Base-by-base conservation (phyloP, 306 rosid species). In the Mimosa pudica region DNA sequence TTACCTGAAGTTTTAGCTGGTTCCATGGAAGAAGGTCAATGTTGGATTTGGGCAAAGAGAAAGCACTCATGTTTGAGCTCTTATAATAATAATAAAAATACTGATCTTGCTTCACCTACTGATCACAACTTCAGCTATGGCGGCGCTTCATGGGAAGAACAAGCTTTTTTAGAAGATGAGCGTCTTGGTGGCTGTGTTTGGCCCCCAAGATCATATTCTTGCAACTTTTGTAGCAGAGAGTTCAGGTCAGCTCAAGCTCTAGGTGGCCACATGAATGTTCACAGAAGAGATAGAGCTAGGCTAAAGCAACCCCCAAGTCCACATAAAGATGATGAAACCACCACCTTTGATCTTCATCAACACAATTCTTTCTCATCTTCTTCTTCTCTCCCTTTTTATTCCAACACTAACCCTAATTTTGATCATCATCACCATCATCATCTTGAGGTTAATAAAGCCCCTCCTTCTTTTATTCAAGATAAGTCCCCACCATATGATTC, bases 201-300 rank as follows among this genome's bases (percentile, higher is more conserved):
- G 98, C 98, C 98, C 1, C 98, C 97, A 17, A 85, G 93, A 81
- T 93, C 93, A 54, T 93, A 93, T 69, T 83, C 97, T 79, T 93
- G 98, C 82, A 89, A 88, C 76, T 93, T 93, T 68, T 93, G 98
- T 75, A 75, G 87, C 81, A 89, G 94, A 79, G 94, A 93, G 74
- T 93, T 93, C 80, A 85, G 91, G 44, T 93, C 97, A 8, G 98
- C 98, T 51, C 98, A 93, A 79, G 98, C 98, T 51, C 84, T 93
- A 0, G 97, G 98, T 0, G 97, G 98, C 72, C 98, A 93, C 41
- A 93, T 93, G 98, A 93, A 93, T 78, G 97, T 93, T 24, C 98
- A 93, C 73, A 85, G 97, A 71, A 88, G 97, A 30, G 98, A 93
- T 76, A 92, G 93, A 66, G 97, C 98, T 7, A 87, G 91, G 60